phyloP scores from a whole-genome alignment of 2,329 filamentous ascomycete species.

The Phoma sp. region DNA sequence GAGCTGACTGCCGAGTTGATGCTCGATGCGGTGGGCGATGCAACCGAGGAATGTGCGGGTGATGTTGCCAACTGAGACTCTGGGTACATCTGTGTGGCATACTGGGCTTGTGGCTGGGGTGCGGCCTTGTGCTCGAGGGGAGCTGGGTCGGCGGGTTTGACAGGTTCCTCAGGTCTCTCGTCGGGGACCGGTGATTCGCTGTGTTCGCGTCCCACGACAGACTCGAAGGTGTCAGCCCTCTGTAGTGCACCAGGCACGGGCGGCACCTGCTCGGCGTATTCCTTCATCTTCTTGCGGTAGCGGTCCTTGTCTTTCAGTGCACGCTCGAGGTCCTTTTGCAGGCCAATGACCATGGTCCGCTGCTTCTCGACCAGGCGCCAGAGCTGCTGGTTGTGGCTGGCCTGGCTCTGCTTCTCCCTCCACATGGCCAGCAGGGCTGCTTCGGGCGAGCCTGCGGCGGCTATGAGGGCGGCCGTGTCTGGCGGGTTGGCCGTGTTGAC shows the following conservation, averaged over 20 bases:
- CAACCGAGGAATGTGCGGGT: conserved; percentile 36
- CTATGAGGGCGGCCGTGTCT: conserved; percentile 81
- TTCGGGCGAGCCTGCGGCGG: conserved; percentile 86
- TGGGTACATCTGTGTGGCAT: conserved; percentile 25
- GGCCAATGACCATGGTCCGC: conserved; percentile 86
- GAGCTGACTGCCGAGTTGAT: conserved; percentile 38
- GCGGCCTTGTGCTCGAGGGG: conserved; percentile 30
- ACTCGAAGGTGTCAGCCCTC: conserved; percentile 46
- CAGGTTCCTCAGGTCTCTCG: conserved; percentile 40
- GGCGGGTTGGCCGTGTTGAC: conserved; percentile 62
- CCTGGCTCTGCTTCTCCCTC: conserved; percentile 88
- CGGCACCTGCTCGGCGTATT: conserved; percentile 63
- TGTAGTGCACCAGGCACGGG: conserved; percentile 43
- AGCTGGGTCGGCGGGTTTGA: conserved; percentile 27
- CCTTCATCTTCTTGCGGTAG: conserved; percentile 90
- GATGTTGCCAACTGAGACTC: conserved; percentile 44
- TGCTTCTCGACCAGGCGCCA: conserved; percentile 98
- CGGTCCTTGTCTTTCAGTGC: conserved; percentile 93
- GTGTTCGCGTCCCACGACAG: conserved; percentile 44
- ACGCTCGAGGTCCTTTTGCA: conserved; percentile 93
- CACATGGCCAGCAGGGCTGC: conserved; percentile 86
- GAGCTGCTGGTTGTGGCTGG: conserved; percentile 88
- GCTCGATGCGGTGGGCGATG: conserved; percentile 29
- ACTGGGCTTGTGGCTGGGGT: conserved; percentile 18
- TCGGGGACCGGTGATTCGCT: conserved; percentile 49